Evolutionary conservation across 2,329 filamentous ascomycete genomes (phyloP), one percentile per base, ranked within the genome.

Genomic region (Monosporascus sp.): DNA sequence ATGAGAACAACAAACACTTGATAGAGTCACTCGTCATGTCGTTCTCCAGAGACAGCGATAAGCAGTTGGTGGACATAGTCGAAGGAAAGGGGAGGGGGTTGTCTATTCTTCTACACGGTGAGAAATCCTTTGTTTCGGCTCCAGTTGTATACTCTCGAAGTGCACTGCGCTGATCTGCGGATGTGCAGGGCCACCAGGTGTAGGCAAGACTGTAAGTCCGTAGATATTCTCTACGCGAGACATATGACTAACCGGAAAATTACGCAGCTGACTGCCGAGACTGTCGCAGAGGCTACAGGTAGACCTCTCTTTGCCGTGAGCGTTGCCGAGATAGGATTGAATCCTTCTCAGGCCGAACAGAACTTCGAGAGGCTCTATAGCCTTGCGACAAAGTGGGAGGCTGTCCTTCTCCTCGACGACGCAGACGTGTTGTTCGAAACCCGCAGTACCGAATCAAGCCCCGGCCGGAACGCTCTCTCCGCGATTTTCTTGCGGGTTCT

Each of bases 351-450:
- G 14, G 51, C 53, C 2, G 57, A 57, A 50, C 37, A 45, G 15
- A 55, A 57, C 50, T 49, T 57, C 3, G 49, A 52, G 20, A 51
- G 50, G 37, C 49, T 53, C 17, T 54, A 57, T 43, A 27, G 54
- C 22, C 43, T 54, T n/a, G 65, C 64, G 11, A 56, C 53, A 2
- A 60, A 57, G 18, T 67, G 65, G 62, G 51, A 61, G 17, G 63
- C 62, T 1, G 57, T 67, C 11, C 43, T 45, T 9, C 43, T 45
- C 20, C 22, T 45, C 15, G 43, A 45, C 43, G 43, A 45, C 50
- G 60, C 59, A 7, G 59, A 62, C 35, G 55, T 61, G 5, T 61
- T 61, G 45, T 48, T 62, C 56, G 43, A 45, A 44, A 54, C 53
- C 5, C 48, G 59, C 11, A 53, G 49, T 27, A 25, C 49, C 4